These are phyloP conservation scores for Aegle marmelos DNA, from an alignment of 345 rosid genomes.

Conservation along the genomic window DNA sequence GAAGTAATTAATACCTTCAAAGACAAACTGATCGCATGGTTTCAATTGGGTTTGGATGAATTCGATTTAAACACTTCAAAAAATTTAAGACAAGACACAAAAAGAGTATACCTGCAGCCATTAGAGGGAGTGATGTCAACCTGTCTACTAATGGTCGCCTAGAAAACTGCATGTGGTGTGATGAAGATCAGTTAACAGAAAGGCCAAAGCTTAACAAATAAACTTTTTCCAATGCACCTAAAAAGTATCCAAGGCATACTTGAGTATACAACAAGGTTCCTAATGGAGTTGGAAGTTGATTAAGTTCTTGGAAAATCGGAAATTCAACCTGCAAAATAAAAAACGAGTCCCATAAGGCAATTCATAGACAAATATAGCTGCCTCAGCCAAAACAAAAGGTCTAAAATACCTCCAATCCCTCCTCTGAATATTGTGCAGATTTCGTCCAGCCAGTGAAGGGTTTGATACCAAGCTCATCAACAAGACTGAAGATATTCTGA, in stretches of 20 bases:
- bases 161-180: conserved; percentile 36
- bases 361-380: not conserved
- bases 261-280: conserved; percentile 50
- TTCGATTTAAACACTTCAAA: not conserved
- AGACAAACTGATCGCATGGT: not conserved
- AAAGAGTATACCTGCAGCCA: conserved; percentile 49
- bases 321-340: conserved; percentile 51
- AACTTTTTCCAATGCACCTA: not conserved
- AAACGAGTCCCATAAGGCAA: not conserved
- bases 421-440: conserved; percentile 45
- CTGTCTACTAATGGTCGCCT: conserved; percentile 45
- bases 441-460: conserved; percentile 47
- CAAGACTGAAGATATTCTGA: conserved; percentile 46
- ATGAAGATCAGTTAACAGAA: not conserved
- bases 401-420: conserved; percentile 42
- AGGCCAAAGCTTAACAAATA: not conserved
- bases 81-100: not conserved
- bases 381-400: not conserved
- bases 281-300: conserved; percentile 57
- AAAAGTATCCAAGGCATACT: conserved; percentile 27
- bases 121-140: conserved; percentile 48
- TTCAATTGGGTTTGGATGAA: not conserved
- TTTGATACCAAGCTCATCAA: conserved; percentile 46
- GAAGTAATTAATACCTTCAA: not conserved
- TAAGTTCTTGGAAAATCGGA: conserved; percentile 57